phyloP scores from a whole-genome alignment of 805 yeast species.

The Starmerella gropengiesseri region DNA sequence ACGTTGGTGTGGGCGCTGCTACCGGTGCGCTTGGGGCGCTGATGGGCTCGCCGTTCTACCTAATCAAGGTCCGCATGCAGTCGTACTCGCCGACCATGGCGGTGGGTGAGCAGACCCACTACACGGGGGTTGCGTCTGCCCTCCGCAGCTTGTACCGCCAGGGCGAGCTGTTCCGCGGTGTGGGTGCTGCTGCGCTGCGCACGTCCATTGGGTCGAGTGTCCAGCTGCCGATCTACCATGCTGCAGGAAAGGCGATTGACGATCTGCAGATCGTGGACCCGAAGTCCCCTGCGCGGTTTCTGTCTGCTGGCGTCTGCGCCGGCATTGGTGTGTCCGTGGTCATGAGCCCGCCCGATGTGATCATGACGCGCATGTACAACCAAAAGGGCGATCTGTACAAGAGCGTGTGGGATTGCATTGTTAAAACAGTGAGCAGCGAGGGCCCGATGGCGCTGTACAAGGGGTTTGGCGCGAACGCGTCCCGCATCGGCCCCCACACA shows the following conservation, averaged over 20 bases:
- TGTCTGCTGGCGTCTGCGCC: conserved; percentile 37
- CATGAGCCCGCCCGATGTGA: conserved; percentile 97
- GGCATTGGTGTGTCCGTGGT: conserved; percentile 90
- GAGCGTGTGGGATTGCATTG: conserved; percentile 81
- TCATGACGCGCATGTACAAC: conserved; percentile 87
- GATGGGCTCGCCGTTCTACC: conserved; percentile 81
- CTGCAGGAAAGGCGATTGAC: conserved; percentile 53
- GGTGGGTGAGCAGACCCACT: conserved; percentile 89
- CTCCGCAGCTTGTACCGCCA: conserved; percentile 45
- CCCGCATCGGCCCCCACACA: conserved; percentile 93
- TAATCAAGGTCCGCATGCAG: conserved; percentile 94
- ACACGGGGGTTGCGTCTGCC: conserved; percentile 60
- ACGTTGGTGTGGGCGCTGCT: conserved; percentile 66
- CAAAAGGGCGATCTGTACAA: conserved; percentile 79
- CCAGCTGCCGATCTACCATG: conserved; percentile 83
- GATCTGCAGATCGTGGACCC: conserved; percentile 40
- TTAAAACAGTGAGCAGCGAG: conserved; percentile 70
- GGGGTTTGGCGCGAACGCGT: conserved; percentile 86
- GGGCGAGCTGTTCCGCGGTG: conserved; percentile 83
- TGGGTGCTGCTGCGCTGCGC: conserved; percentile 86
- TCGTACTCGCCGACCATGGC: conserved; percentile 59
- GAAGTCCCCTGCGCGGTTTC: conserved; percentile 29
- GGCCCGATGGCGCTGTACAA: conserved; percentile 85
- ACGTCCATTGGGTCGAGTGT: conserved; percentile 95
- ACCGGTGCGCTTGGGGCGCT: conserved; percentile 87